A percentile compares a stretch with the other conserved stretches of the same genome.
Evolutionary conservation across 257 asterid genomes (phyloP).

Genomic region (Salvia rosmarinus): DNA sequence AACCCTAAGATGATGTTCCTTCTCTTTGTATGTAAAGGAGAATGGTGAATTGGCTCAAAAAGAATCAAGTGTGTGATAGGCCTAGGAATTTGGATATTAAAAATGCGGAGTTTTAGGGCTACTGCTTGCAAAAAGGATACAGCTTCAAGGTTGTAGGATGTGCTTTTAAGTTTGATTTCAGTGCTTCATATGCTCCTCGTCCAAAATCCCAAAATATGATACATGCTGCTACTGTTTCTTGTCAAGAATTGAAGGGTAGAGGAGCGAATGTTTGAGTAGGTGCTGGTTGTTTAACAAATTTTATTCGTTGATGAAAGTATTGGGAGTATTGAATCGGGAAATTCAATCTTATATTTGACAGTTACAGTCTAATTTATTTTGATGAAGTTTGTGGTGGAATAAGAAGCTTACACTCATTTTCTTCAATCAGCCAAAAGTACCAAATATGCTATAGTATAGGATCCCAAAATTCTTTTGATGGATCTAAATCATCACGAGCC

Average conservation of each 20-base stretch:
- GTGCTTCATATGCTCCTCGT: constrained; percentile 16
- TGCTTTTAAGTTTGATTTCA: neutral
- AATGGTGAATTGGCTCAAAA: neutral
- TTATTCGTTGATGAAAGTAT: constrained; percentile 1
- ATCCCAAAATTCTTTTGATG: neutral
- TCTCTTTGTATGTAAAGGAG: neutral
- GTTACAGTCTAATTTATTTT: neutral
- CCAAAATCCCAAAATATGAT: neutral
- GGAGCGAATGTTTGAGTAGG: neutral
- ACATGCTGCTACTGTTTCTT: neutral
- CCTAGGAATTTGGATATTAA: neutral
- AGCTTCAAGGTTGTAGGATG: neutral
- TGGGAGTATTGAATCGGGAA: neutral
- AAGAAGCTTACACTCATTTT: neutral
- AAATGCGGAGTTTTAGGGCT: neutral
- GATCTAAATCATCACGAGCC: no score
- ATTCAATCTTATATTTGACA: neutral
- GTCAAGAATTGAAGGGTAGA: neutral
- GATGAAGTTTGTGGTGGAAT: constrained; percentile 4
- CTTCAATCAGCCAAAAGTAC: neutral
- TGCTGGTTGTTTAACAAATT: neutral
- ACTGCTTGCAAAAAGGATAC: neutral
- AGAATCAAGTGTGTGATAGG: neutral
- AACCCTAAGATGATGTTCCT: neutral
- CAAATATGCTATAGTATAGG: neutral